These are phyloP conservation scores for Hylodesmum podocarpum DNA, from an alignment of 306 rosid genomes.

Conservation along the genomic window DNA sequence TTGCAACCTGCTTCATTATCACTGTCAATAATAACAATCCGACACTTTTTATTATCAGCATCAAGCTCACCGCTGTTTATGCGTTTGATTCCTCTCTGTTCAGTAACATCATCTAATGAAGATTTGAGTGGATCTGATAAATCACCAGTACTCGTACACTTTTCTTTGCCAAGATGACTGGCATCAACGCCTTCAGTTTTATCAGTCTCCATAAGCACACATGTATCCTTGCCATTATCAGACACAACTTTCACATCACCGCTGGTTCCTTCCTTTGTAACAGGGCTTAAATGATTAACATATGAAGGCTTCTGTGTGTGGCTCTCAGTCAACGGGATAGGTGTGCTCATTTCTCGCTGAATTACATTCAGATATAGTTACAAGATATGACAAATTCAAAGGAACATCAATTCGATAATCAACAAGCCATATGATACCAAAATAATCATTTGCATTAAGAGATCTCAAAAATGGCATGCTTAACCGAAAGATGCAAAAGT, in stretches of 20 bases:
- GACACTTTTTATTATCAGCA: constrained; percentile 55
- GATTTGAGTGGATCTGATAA: constrained; percentile 40
- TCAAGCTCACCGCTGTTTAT: constrained; percentile 44
- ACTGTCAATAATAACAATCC: constrained; percentile 35
- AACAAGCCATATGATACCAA: constrained; percentile 5
- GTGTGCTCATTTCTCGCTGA: constrained; percentile 40
- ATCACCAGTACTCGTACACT: constrained; percentile 28
- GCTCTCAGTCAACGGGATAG: constrained; percentile 38
- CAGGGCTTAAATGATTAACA: constrained; percentile 39
- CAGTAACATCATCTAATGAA: constrained; percentile 38
- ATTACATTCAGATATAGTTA: constrained; percentile 40
- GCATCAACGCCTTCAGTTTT: constrained; percentile 43
- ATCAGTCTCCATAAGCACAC: constrained; percentile 32
- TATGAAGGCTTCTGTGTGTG: constrained; percentile 36
- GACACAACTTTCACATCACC: constrained; percentile 32
- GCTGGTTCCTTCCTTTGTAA: constrained; percentile 37
- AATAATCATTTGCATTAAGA: not conserved
- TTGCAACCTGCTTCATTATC: constrained; percentile 44
- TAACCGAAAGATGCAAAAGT: not conserved
- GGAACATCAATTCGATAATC: constrained; percentile 12
- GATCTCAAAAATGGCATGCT: constrained; percentile 4
- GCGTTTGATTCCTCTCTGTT: constrained; percentile 69
- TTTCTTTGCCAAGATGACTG: constrained; percentile 42
- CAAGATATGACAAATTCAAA: constrained; percentile 11
- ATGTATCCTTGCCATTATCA: constrained; percentile 36